phyloP scores from a whole-genome alignment of 345 rosid genomes.

The Camelina sativa region DNA sequence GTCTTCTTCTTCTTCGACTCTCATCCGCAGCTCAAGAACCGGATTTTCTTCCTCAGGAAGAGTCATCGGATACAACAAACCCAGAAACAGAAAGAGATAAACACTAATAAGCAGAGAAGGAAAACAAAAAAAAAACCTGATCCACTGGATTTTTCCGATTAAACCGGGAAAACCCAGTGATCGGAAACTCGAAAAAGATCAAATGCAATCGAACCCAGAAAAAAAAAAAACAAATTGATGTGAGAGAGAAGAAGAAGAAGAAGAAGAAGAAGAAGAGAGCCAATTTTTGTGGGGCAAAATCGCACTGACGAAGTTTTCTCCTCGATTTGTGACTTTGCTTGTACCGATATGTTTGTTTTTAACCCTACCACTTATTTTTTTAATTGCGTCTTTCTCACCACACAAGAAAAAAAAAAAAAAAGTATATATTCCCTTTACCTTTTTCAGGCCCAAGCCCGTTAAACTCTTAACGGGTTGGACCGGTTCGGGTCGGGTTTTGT shows the following conservation, averaged over 20 bases:
- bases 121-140: constrained; percentile 20
- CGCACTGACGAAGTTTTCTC: background rate
- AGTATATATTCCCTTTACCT: too few relatives aligned
- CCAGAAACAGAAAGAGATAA: background rate
- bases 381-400: too few relatives aligned
- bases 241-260: background rate
- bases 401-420: background rate
- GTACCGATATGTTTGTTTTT: background rate
- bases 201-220: constrained; percentile 11
- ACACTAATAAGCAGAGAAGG: background rate
- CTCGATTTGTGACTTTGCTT: constrained; percentile 18
- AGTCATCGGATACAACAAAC: constrained; percentile 49
- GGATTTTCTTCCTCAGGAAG: constrained; percentile 49
- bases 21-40: constrained; percentile 59
- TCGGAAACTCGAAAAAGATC: constrained; percentile 20
- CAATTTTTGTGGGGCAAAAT: constrained; percentile 25
- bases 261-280: background rate
- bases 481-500: background rate
- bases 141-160: constrained; percentile 30
- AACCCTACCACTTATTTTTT: background rate
- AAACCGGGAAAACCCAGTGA: constrained; percentile 22
- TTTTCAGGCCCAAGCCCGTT: too few relatives aligned
- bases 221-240: background rate
- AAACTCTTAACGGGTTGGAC: background rate
- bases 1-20: constrained; percentile 34